phyloP scores from a whole-genome alignment of 148 eudicot species.

The Heliamphora exappendiculata region DNA sequence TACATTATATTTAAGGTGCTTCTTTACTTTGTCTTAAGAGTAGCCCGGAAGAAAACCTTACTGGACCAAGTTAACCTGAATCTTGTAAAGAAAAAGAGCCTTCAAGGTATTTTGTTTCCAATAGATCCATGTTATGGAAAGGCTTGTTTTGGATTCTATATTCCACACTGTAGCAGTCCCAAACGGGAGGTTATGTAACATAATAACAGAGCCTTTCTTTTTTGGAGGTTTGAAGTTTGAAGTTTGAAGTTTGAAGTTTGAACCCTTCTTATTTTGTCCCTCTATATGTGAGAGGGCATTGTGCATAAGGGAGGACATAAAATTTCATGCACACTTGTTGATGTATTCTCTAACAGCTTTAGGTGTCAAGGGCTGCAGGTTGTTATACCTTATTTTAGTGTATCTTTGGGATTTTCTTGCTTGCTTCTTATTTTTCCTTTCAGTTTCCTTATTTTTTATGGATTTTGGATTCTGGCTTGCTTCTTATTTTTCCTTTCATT shows the following conservation, averaged over 20 bases:
- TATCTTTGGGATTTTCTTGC: not conserved
- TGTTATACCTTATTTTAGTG: not conserved
- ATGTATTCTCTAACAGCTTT: not conserved
- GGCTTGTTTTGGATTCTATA: not conserved
- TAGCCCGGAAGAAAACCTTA: not conserved
- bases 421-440: not conserved
- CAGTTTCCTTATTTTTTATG: not conserved
- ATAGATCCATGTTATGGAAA: not conserved
- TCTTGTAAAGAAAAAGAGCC: not conserved
- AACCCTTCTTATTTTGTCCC: not conserved
- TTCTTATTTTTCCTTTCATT: not conserved
- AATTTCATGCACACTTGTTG: not conserved
- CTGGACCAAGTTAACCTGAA: not conserved
- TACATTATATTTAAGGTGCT: not conserved
- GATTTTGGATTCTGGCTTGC: not conserved
- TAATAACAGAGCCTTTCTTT: not conserved
- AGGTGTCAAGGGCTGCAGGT: not conserved
- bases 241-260: not conserved
- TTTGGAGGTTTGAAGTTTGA: not conserved
- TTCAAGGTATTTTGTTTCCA: not conserved
- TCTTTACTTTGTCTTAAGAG: not conserved
- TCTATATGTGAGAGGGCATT: not conserved
- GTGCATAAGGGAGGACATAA: not conserved
- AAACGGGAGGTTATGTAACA: not conserved
- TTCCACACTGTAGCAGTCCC: not conserved